Evolutionary conservation across 192 early-diverging fungal genomes (phyloP), one percentile per base, ranked within the genome.

Genomic region (Chytriomyces sp.): DNA sequence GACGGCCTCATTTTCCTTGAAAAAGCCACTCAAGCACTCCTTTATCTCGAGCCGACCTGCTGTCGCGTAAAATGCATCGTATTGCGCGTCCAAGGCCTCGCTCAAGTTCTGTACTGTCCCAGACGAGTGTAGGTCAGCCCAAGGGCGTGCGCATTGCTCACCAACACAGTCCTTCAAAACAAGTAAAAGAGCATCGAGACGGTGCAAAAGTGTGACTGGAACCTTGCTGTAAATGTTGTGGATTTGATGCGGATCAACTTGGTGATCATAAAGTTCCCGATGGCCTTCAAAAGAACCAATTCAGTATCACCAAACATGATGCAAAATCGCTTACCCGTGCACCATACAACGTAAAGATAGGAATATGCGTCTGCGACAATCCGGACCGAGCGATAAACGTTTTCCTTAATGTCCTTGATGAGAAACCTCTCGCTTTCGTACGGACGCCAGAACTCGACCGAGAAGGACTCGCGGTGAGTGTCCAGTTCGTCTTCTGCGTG

Each of bases 171-270:
- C 70, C 14, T 83, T 75, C 6, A 86, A 69, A 30, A 34, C 53
- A n/a, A 68, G 30, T 14, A 68, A 52, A 6, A 68, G 32, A 7
- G 88, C 86, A 76, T 89, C 84, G 39, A 89, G 62, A 2, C 88
- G 86, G 66, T 84, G 78, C 19, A 85, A 33, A 0, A 89, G 55
- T 19, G 74, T 58, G 8, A 26, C 25, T 7, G 77, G 53, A 6
- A 76, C 70, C 30, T 44, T n/a, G 2, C 74, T 25, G 65, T 88
- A 88, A 4, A 84, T 72, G 65, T 89, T 89, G 25, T 76, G 64
- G 28, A 82, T 41, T 70, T 88, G 83, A 70, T 88, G 84, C 14
- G 88, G 88, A 54, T 89, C 88, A 36, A 77, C 67, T 36, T 73
- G 76, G 26, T 86, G 57, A 61, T 89, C 80, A 57, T 86, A 89